Base-by-base conservation (phyloP, 169 alveolate genomes). In the Toxoplasma gondii region DNA sequence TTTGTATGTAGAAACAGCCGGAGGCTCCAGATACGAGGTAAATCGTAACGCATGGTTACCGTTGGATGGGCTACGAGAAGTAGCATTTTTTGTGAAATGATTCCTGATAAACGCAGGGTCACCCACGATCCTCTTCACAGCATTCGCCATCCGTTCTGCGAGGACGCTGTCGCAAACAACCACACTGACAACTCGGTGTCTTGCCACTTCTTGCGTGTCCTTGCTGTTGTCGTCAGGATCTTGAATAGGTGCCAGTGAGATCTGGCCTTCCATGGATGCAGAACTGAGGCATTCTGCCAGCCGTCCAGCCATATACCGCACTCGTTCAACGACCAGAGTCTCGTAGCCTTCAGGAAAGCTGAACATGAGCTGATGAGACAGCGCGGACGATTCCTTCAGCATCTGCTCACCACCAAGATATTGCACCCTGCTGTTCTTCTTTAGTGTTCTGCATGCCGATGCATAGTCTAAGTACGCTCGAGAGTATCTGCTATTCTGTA, bases 401-500 rank as follows among this genome's bases (percentile, higher is more conserved):
- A 82, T 5, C 69, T 82, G 31, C 67, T 82, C 64, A n/a, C 67
- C 64, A 2, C 64, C 64, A 49, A 9, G 31, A 19, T 10, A 4
- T 22, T 38, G 1, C 31, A 36, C 29, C 36, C 19, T 5, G 34
- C 90, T 9, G 12, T 44, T 41, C 27, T 44, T 24, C 67, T 82
- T 38, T 22, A 43, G 64, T 12, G 69, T 41, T 43, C 38, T 38
- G 41, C 67, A 43, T 24, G 90, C 90, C 19, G 90, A 41, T 5
- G 90, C 90, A 31, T 41, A 82, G 90, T 82, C 90, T 38, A 82
- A 12, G 90, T 82, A 82, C 53, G 67, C n/a, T 4, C 90, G 53
- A 29, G 10, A 43, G 38, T 82, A 43, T 9, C 41, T 9, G 17
- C 34, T 29, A 41, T 82, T 38, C 36, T 82, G 90, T n/a, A 82